These are phyloP conservation scores for Monosporascus ibericus DNA, from an alignment of 2,329 filamentous ascomycete species.

Conservation along the genomic window DNA sequence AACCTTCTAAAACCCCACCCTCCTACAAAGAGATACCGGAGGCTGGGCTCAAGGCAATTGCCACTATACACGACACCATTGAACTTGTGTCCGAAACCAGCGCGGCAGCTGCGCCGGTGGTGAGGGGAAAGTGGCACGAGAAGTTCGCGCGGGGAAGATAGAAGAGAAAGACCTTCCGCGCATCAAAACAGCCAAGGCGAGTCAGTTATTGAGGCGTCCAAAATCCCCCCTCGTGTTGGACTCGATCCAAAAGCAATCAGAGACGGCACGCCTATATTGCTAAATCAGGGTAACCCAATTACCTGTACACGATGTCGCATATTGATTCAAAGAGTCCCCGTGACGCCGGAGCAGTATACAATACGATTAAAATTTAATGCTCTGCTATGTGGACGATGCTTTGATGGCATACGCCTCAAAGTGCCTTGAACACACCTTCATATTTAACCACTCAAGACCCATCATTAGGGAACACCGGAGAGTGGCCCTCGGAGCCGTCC, in stretches of 20 bases:
- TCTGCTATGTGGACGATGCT: no score
- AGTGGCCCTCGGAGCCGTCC: neutral
- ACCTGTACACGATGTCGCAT: no score
- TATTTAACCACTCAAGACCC: neutral
- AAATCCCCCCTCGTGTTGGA: no score
- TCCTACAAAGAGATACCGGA: conserved; percentile 19
- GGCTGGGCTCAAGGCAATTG: conserved; percentile 40
- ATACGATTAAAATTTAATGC: no score
- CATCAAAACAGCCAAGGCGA: no score
- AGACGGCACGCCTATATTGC: no score
- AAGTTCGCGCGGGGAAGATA: conserved; percentile 46
- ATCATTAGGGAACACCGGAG: neutral
- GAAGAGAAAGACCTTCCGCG: neutral
- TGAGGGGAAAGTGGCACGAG: conserved; percentile 55
- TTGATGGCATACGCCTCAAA: neutral
- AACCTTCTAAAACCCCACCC: conserved; percentile 18
- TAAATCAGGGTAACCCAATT: no score
- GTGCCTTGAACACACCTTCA: neutral
- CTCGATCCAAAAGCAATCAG: no score
- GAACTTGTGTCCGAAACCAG: conserved; percentile 46
- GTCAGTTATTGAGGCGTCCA: no score
- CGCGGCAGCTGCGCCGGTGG: conserved; percentile 20
- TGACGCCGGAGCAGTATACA: no score
- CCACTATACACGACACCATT: conserved; percentile 56
- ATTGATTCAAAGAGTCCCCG: no score